Base-by-base conservation (phyloP, 345 rosid genomes). In the Bruguiera sexangula region DNA sequence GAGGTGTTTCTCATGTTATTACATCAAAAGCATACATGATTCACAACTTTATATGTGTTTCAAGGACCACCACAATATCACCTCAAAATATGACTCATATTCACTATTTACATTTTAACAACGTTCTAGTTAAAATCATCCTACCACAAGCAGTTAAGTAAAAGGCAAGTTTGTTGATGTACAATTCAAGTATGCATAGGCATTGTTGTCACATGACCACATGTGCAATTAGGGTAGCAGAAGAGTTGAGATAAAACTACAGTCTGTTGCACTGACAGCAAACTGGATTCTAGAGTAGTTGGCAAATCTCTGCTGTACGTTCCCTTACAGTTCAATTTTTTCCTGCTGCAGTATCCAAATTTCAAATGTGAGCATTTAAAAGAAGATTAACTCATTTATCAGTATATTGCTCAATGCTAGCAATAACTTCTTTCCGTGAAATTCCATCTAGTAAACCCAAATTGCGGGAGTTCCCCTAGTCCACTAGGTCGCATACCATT, bases 301-400 rank as follows among this genome's bases (percentile, higher is more conserved):
- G 34, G 60, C 39, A 54, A 5, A 19, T 32, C 32, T 30, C 19
- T 1, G 18, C 7, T 31, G 20, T 16, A 36, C 15, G 30, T 30
- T 66, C 6, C 36, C 62, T 29, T 0, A 34, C 18, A 1, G 66
- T 51, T 21, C 32, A 53, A 53, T 52, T 37, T 66, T 48, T 62
- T 27, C 54, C 19, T 46, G 37, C 19, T 22, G 20, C 10, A 10
- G 46, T 43, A 60, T 32, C 51, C 15, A 3, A 34, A 9, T 21
- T 52, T 52, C 22, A 26, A 24, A 61, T 22, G 20, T 34, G 51
- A 56, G 27, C 39, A 62, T 43, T 69, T 76, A n/a, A 50, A 56
- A 50, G 50, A 26, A 62, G 54, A 19, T 26, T 64, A 63, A 62
- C 60, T 32, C 37, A 71, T 32, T 46, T 32, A 20, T 48, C 63